phyloP scores from a whole-genome alignment of 352 stramenopile species.

The Pythium dissimile region DNA sequence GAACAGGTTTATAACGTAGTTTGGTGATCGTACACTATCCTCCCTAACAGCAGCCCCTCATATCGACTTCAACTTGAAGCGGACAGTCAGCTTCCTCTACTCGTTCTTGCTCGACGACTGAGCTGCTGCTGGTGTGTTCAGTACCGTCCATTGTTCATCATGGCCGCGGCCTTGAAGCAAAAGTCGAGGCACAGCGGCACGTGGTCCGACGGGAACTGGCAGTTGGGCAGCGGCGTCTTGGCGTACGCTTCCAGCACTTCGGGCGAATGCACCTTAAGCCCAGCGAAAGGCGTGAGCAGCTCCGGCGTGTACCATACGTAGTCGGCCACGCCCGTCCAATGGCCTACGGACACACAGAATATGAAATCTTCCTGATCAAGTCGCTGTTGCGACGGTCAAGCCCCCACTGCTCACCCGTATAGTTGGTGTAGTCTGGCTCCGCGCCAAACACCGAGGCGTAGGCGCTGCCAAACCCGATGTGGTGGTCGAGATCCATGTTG shows the following conservation, averaged over 20 bases:
- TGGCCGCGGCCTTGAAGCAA: constrained; percentile 62
- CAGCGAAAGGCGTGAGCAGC: constrained; percentile 91
- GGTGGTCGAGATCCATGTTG: constrained; percentile 88
- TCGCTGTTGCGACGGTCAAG: too few species aligned
- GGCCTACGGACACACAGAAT: constrained; percentile 73
- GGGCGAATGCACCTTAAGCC: constrained; percentile 91
- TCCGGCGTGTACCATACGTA: constrained; percentile 98
- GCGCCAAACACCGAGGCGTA: constrained; percentile 95
- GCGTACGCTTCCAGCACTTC: constrained; percentile 83
- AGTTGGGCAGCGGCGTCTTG: constrained; percentile 94
- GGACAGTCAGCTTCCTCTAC: constrained; percentile 5
- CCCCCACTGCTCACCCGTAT: constrained; percentile 93
- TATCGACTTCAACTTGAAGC: constrained; percentile 22
- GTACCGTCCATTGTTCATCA: constrained; percentile 30
- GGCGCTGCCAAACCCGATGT: constrained; percentile 91
- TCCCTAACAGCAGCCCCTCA: constrained; percentile 10
- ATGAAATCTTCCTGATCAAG: too few species aligned
- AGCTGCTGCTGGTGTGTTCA: constrained; percentile 13
- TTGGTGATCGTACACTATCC: constrained; percentile 11
- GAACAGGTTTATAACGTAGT: not conserved
- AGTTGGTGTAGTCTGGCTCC: constrained; percentile 98
- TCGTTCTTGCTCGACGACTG: not conserved
- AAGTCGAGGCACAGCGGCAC: constrained; percentile 91
- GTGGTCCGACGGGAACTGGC: constrained; percentile 96
- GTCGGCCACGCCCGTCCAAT: constrained; percentile 95